Evolutionary conservation across 1,284 basidiomycete genomes (phyloP).

Genomic region (Phlebopus sp.): DNA sequence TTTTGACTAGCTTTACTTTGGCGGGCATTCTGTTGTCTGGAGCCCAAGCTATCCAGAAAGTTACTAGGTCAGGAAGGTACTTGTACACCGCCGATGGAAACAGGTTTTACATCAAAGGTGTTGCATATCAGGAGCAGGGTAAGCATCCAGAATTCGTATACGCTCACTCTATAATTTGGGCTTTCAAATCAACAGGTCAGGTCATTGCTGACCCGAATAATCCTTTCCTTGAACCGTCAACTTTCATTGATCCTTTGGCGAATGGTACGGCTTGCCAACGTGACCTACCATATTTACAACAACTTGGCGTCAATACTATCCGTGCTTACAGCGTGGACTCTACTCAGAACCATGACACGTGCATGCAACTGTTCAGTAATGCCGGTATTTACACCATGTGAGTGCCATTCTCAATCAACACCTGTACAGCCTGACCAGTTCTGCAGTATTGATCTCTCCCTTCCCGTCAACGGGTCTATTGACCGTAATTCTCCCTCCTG

Average conservation of each 20-base stretch:
- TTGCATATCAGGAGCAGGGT: conserved; percentile 90
- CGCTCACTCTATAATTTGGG: not conserved
- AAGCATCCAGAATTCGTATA: conserved; percentile 14
- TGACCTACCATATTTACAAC: conserved; percentile 74
- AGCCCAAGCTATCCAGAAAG: conserved; percentile 54
- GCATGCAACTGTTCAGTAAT: conserved; percentile 75
- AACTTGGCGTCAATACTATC: conserved; percentile 71
- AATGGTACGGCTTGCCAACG: conserved; percentile 68
- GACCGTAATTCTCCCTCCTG: conserved; percentile 75
- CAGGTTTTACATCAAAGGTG: conserved; percentile 88
- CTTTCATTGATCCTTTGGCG: conserved; percentile 75
- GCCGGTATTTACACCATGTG: conserved; percentile 90
- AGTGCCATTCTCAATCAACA: conserved; percentile 25
- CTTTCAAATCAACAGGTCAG: conserved; percentile 36
- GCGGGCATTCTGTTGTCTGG: conserved; percentile 33
- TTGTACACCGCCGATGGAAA: conserved; percentile 71
- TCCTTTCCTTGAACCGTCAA: conserved; percentile 76
- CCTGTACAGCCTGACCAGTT: conserved; percentile 7
- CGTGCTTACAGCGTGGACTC: conserved; percentile 87
- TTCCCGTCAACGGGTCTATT: conserved; percentile 86
- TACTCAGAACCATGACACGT: conserved; percentile 78
- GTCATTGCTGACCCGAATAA: conserved; percentile 53
- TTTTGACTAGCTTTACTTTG: conserved; percentile 15
- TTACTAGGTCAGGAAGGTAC: conserved; percentile 71
- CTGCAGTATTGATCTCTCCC: conserved; percentile 74